Base-by-base conservation (phyloP, 2,329 filamentous ascomycete genomes). In the Aureobasidium sp. region DNA sequence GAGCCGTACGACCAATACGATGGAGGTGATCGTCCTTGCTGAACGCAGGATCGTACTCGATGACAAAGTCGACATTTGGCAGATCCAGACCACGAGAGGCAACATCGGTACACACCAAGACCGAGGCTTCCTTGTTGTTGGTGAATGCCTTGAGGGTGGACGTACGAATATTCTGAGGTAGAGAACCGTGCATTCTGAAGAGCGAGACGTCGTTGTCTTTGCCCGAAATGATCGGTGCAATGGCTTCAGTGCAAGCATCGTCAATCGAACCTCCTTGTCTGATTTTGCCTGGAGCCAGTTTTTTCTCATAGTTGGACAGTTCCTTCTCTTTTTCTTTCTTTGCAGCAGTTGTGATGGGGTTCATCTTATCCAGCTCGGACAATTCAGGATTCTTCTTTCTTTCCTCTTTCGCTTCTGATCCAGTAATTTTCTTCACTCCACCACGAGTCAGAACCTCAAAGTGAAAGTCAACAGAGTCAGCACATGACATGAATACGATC, bases 21-120 rank as follows among this genome's bases (percentile, higher is more conserved):
- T 98, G 93, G 6, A 96, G 79, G 68, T 98, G 93, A 68, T 98
- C 93, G 56, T 90, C 87, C 21, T 89, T 84, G 65, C 86, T 89
- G 70, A 97, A 97, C 2, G 93, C 88, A 0, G 93, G 90, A 65
- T 98, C 93, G 66, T 95, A 97, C 68, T 98, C 93, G 54, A 98
- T 80, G 45, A 98, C 90, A 17, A 96, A 78, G 67, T 98, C 93
- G 48, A 98, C 88, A 47, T 93, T 91, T 1, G 91, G 91, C 14
- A 98, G 81, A 74, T 98, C 93, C 37, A 98, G 83, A 73, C 93
- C 93, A 65, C 93, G 88, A 17, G 93, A 93, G 11, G 93, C 89
- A 47, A 98, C 93, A 64, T 98, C 93, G 1, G 93, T 98, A 61
- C 90, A 95, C 59, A 98, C 80, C 14, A 98, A 79, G 3, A 98